Percentiles rank a stretch among this genome's conserved stretches.
Conservation (phyloP, 768 basidiomycete genomes). For the Phlebiopsis gigantea region DNA sequence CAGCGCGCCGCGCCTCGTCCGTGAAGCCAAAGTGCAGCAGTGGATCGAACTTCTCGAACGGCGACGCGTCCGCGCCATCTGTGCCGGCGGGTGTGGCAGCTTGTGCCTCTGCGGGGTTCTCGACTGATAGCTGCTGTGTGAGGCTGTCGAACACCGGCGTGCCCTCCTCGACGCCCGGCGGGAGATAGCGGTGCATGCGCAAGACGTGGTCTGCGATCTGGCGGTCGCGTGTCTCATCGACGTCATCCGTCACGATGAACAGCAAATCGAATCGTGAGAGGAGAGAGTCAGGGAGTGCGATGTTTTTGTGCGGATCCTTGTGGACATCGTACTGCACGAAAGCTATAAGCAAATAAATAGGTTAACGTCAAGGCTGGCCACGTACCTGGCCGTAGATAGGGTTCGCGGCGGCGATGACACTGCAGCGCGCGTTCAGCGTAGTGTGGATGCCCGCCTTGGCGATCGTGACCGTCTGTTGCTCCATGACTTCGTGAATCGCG, state of each 20-base stretch:
- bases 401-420: conserved; percentile 96
- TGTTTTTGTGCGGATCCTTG: conserved; percentile 98
- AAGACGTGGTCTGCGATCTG: conserved; percentile 96
- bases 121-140: conserved; percentile 82
- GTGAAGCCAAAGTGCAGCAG: conserved; percentile 83
- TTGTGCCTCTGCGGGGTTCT: conserved; percentile 23
- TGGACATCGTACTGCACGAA: conserved; percentile 92
- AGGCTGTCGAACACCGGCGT: conserved; percentile 86
- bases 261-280: conserved; percentile 98
- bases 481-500: conserved; percentile 99
- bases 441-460: conserved; percentile 99
- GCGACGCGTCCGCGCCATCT: conserved; percentile 60
- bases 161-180: conserved; percentile 95
- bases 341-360: conserved; percentile 10
- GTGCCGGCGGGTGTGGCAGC: conserved; percentile 24
- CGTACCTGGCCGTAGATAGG: conserved; percentile 95
- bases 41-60: conserved; percentile 96
- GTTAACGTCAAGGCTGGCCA: background rate
- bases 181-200: conserved; percentile 93
- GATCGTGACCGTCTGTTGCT: conserved; percentile 98
- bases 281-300: conserved; percentile 94
- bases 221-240: conserved; percentile 91
- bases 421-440: conserved; percentile 94
- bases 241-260: conserved; percentile 97
- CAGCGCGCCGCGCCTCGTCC: conserved; percentile 34